Conservation (phyloP, 2,329 filamentous ascomycete species). For the Pseudodiploospora longispora region DNA sequence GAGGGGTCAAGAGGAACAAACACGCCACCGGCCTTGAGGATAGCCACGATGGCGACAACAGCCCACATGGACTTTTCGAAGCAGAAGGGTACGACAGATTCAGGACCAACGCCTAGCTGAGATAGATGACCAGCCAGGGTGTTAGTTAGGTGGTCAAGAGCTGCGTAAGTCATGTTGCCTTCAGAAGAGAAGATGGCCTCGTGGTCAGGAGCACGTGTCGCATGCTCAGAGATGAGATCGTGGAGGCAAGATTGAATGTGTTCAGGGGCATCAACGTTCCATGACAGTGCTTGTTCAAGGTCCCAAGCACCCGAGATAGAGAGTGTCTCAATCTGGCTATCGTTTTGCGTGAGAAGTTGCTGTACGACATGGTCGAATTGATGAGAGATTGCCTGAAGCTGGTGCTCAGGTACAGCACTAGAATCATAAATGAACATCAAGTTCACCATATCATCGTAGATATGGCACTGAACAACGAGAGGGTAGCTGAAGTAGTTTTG, state of each 20-base stretch:
- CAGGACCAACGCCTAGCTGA: constrained; percentile 18
- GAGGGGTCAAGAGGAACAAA: constrained; percentile 17
- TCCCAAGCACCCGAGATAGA: background rate
- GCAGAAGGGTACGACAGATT: constrained; percentile 7
- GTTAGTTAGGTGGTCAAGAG: background rate
- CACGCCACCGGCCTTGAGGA: constrained; percentile 19
- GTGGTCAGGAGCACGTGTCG: background rate
- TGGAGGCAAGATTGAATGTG: background rate
- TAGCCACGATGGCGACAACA: constrained; percentile 13
- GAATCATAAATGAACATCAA: background rate
- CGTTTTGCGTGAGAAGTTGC: background rate
- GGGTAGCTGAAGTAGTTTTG: background rate
- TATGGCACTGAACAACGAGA: background rate
- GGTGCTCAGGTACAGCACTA: background rate
- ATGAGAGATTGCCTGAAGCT: background rate
- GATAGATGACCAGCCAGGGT: background rate
- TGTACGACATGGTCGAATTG: background rate
- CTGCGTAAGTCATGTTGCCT: background rate
- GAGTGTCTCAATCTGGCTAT: background rate
- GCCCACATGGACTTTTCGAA: constrained; percentile 12
- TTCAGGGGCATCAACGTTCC: background rate
- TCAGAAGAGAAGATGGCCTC: constrained; percentile 1
- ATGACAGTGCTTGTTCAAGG: background rate
- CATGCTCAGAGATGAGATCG: background rate
- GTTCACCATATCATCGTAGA: background rate